These are phyloP conservation scores for Pseudoneurospora amorphoporcata DNA, from an alignment of 495 filamentous ascomycete species.

Conservation along the genomic window DNA sequence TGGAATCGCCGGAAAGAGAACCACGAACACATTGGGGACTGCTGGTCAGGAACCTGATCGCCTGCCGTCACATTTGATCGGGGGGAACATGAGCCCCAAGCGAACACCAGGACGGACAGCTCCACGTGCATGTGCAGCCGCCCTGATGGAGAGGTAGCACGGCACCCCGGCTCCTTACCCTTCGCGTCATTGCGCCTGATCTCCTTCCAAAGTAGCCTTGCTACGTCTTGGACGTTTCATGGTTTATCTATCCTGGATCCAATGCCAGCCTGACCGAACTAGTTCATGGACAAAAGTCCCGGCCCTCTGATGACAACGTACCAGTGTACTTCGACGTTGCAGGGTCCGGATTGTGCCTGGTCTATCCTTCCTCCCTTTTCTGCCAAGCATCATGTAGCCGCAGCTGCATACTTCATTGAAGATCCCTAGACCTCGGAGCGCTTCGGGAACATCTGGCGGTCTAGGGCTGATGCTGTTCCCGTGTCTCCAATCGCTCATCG, in stretches of 20 bases:
- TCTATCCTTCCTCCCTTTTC: background rate
- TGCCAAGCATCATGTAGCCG: background rate
- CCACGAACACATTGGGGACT: background rate
- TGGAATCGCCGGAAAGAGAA: background rate
- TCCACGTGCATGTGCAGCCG: background rate
- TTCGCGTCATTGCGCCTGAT: background rate
- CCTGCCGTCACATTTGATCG: background rate
- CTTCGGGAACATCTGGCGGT: background rate
- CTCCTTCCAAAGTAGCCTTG: background rate
- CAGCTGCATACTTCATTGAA: background rate
- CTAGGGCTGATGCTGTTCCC: background rate
- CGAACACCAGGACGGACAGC: background rate
- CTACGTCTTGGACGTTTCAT: background rate
- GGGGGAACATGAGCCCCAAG: background rate
- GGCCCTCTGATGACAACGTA: background rate
- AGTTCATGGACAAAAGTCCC: background rate
- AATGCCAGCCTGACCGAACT: background rate
- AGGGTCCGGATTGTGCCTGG: background rate
- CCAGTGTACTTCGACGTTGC: background rate
- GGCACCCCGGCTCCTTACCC: background rate
- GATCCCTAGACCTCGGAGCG: background rate
- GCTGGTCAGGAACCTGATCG: background rate
- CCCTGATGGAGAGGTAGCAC: background rate
- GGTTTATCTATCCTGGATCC: background rate
- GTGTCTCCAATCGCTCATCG: background rate